Conservation (phyloP, 2,329 filamentous ascomycete species). For the Alternaria gansuensis region DNA sequence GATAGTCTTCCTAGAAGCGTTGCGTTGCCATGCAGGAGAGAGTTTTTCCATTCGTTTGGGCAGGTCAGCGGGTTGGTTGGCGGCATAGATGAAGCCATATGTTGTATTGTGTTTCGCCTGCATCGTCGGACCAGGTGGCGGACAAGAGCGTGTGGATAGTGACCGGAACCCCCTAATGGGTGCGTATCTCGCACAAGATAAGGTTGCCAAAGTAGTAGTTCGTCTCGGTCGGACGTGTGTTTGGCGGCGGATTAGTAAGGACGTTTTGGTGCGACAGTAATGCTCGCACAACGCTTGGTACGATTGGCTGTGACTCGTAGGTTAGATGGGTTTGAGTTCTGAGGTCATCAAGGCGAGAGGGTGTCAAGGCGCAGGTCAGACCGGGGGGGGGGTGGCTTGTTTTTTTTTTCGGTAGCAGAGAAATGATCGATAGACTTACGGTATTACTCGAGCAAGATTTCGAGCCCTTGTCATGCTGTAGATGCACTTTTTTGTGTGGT, state of each 20-base stretch:
- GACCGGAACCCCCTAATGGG: conserved; percentile 1
- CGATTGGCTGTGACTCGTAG: conserved; percentile 23
- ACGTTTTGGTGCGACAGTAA: conserved; percentile 23
- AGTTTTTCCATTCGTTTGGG: conserved; percentile 37
- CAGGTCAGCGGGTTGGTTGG: conserved; percentile 41
- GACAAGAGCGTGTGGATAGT: conserved; percentile 8
- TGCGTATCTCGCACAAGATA: background rate
- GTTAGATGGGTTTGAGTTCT: conserved; percentile 39
- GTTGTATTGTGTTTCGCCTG: background rate
- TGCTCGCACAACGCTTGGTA: conserved; percentile 17
- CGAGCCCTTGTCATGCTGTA: conserved; percentile 21
- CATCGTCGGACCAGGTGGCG: conserved; percentile 6
- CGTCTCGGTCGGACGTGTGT: background rate
- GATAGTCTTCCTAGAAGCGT: conserved; percentile 37
- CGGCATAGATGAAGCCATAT: conserved; percentile 39
- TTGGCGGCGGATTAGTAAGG: conserved; percentile 10
- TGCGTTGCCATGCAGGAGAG: conserved; percentile 38
- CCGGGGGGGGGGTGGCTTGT: conserved; percentile 30
- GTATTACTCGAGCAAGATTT: conserved; percentile 30
- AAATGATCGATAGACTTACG: conserved; percentile 34
- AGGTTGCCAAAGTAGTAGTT: background rate
- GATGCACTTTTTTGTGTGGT: background rate
- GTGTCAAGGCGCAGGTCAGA: conserved; percentile 25
- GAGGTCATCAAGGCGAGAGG: conserved; percentile 34
- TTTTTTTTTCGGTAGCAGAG: conserved; percentile 23